phyloP scores from a whole-genome alignment of 2,329 filamentous ascomycete species.

The Botrytis sinoallii region DNA sequence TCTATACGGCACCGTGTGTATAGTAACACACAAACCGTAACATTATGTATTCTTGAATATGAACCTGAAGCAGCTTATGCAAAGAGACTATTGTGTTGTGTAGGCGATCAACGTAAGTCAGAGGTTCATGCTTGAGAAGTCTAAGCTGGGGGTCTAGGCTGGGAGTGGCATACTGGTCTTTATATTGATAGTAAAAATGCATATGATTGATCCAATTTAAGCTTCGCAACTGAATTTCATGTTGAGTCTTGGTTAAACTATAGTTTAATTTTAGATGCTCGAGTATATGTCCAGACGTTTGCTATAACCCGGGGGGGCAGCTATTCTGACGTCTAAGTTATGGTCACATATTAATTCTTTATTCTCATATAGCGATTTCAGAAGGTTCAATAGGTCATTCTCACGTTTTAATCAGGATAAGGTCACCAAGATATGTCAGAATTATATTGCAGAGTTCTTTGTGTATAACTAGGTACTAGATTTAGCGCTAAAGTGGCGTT shows the following conservation, averaged over 20 bases:
- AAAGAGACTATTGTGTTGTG: background rate
- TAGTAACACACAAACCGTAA: no score
- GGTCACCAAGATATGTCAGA: background rate
- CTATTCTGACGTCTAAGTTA: background rate
- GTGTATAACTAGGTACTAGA: background rate
- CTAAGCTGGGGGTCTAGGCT: background rate
- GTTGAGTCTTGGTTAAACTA: background rate
- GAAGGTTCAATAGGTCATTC: no score
- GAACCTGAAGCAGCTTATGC: background rate
- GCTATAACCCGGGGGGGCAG: rapidly evolving
- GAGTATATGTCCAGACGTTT: background rate
- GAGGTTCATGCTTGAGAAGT: background rate
- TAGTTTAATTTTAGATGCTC: rapidly evolving
- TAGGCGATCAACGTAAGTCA: background rate
- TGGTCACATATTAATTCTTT: background rate
- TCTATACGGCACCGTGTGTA: background rate
- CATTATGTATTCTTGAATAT: background rate
- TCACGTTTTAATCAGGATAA: background rate
- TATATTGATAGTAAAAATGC: background rate
- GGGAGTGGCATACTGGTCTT: background rate
- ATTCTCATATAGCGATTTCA: background rate
- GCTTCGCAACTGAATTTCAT: background rate
- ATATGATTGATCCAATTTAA: background rate
- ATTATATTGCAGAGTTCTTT: background rate
- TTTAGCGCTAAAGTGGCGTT: background rate